Evolutionary conservation across 441 rosid genomes (phyloP), one percentile per base, ranked within the genome.

Genomic region (Hura crepitans): DNA sequence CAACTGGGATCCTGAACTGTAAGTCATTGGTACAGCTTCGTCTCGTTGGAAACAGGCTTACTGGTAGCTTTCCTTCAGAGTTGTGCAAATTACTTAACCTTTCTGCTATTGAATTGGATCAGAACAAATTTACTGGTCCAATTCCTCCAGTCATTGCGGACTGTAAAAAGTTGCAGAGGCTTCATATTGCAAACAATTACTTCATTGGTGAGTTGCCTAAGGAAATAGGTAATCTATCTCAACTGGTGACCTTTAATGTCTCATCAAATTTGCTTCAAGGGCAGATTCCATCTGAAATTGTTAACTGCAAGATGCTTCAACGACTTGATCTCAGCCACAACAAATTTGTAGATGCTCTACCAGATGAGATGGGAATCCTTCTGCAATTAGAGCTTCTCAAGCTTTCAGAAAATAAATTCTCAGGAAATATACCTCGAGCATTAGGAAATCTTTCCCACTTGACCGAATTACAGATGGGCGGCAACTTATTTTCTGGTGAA

Each of bases 391-490:
- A 95, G 87, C 81, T 89, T 77, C 91, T 92, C 60, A 81, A 65
- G 75, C 87, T 90, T 79, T 92, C 97, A 0, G 98, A 92, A 58
- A 95, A 92, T 70, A 83, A 81, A 45, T 85, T 92, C 62, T 89
- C 95, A 12, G 93, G 95, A 59, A 68, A 74, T 68, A 85, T 95
- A 77, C 98, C 99, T 18, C 79, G 78, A 25, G 77, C 94, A 49
- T 71, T 95, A 35, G 98, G 99, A 63, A 85, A 87, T 73, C 88
- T 95, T 50, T 82, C 96, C 22, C 99, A 83, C 82, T 79, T 92
- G 85, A 92, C 92, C 2, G 98, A 95, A 84, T 75, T 95, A 76
- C 95, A 92, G 80, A 90, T 95, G 99, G 99, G 99, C 27, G 92
- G 91, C 65, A 95, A 95, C 80, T 76, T 77, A 62, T 87, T 95